A percentile compares a stretch with the other conserved stretches of the same genome.
These are phyloP conservation scores for Podaxis sp. DNA, from an alignment of 768 basidiomycete genomes.

Conservation along the genomic window DNA sequence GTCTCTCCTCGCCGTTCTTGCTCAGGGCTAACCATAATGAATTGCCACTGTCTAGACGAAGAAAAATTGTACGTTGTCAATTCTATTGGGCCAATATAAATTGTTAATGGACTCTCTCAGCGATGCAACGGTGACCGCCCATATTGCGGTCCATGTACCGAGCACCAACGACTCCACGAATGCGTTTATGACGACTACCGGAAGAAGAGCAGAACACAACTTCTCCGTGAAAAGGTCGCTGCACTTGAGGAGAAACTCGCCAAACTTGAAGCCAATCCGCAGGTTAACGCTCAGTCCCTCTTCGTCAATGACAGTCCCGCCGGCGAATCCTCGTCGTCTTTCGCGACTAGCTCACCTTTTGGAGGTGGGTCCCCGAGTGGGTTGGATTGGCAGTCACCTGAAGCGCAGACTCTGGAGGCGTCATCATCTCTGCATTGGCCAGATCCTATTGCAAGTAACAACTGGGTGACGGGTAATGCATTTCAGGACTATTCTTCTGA, in stretches of 20 bases:
- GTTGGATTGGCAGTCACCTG: not conserved
- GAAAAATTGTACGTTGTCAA: conserved; percentile 40
- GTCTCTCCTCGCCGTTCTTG: not conserved
- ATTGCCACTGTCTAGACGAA: conserved; percentile 29
- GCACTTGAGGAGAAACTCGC: conserved; percentile 52
- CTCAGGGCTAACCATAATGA: conserved; percentile 4
- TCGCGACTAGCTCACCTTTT: not conserved
- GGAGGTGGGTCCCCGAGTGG: not conserved
- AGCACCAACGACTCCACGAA: conserved; percentile 49
- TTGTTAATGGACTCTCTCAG: conserved; percentile 29
- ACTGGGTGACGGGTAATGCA: not conserved
- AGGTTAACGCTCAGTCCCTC: conserved; percentile 23
- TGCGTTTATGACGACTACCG: conserved; percentile 63
- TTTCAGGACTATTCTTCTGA: conserved; percentile 6
- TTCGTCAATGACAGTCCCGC: conserved; percentile 2
- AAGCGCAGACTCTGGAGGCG: not conserved
- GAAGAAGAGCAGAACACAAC: conserved; percentile 58
- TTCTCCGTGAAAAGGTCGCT: conserved; percentile 55
- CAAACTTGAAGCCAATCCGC: conserved; percentile 46
- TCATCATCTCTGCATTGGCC: conserved; percentile 8
- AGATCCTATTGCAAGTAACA: conserved; percentile 11
- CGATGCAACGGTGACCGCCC: conserved; percentile 64
- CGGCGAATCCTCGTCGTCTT: not conserved
- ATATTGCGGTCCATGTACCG: conserved; percentile 53
- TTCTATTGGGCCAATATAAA: not conserved